Conservation (phyloP, 2,329 filamentous ascomycete genomes). For the Verticillium nubilum region DNA sequence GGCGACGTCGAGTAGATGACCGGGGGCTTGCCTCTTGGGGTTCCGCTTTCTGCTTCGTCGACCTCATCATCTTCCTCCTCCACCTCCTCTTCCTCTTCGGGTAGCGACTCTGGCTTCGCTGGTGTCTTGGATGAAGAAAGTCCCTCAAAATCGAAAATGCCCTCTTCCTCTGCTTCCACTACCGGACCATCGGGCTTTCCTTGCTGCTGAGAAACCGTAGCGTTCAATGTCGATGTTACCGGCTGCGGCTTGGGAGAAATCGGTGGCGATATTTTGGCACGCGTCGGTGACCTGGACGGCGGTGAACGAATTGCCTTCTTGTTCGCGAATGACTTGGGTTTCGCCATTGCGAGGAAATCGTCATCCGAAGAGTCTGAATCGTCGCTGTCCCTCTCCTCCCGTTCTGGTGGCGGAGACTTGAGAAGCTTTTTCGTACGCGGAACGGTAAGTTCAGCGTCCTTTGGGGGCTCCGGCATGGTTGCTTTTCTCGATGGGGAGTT, state of each 20-base stretch:
- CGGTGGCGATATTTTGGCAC: conserved; percentile 3
- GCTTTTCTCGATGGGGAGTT: background rate
- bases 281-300: conserved; percentile 2
- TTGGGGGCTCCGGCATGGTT: background rate
- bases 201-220: background rate
- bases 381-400: conserved; percentile 10
- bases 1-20: conserved; percentile 36
- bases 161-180: conserved; percentile 21
- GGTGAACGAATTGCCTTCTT: conserved; percentile 17
- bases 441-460: background rate
- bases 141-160: conserved; percentile 42
- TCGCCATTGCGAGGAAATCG: conserved; percentile 34
- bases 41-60: background rate
- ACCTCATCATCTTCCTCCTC: conserved; percentile 20
- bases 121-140: conserved; percentile 20
- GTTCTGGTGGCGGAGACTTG: conserved; percentile 1
- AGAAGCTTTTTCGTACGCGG: background rate
- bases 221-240: background rate
- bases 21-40: background rate
- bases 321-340: conserved; percentile 22
- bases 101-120: conserved; percentile 17
- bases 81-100: conserved; percentile 27
- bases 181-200: conserved; percentile 2
- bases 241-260: background rate
- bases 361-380: conserved; percentile 31